Percentiles rank a stretch among this genome's conserved stretches.
Conservation (phyloP, 257 asterid genomes). For the Nemophila menziesii region DNA sequence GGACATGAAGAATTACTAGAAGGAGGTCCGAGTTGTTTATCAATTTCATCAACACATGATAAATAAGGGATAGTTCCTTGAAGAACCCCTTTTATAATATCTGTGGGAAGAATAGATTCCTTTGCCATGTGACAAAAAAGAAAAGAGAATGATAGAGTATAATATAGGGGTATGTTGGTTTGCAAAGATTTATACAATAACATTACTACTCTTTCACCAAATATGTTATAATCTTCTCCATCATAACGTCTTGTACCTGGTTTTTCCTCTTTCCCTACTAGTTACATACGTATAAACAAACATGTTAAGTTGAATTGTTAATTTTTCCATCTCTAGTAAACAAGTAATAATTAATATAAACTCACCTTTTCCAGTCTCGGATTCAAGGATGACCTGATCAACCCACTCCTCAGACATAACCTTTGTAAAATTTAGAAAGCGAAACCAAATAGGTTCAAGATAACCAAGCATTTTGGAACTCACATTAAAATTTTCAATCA, state of each 20-base stretch:
- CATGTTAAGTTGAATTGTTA: too few species aligned
- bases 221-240: slow-evolving; percentile 43
- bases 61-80: slow-evolving; percentile 81
- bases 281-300: slow-evolving; percentile 6
- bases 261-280: slow-evolving; percentile 35
- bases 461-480: slow-evolving; percentile 61
- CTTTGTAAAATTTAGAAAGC: slow-evolving; percentile 42
- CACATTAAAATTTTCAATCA: slow-evolving; percentile 56
- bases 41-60: slow-evolving; percentile 44
- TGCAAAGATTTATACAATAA: slow-evolving; percentile 50
- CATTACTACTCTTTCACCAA: slow-evolving; percentile 44
- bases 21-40: slow-evolving; percentile 44
- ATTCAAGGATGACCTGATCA: slow-evolving; percentile 35
- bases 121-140: slow-evolving; percentile 65
- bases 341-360: slow-evolving; percentile 7
- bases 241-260: slow-evolving; percentile 17
- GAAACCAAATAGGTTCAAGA: slow-evolving; percentile 56
- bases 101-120: slow-evolving; percentile 58
- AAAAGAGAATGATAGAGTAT: slow-evolving; percentile 49
- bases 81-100: slow-evolving; percentile 53
- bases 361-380: slow-evolving; percentile 55
- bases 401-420: slow-evolving; percentile 65
- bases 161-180: slow-evolving; percentile 36
- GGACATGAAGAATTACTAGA: slow-evolving; percentile 58
- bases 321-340: too few species aligned